These are phyloP conservation scores for Schizophyllum commune DNA, from an alignment of 1,284 basidiomycete species.

Conservation along the genomic window DNA sequence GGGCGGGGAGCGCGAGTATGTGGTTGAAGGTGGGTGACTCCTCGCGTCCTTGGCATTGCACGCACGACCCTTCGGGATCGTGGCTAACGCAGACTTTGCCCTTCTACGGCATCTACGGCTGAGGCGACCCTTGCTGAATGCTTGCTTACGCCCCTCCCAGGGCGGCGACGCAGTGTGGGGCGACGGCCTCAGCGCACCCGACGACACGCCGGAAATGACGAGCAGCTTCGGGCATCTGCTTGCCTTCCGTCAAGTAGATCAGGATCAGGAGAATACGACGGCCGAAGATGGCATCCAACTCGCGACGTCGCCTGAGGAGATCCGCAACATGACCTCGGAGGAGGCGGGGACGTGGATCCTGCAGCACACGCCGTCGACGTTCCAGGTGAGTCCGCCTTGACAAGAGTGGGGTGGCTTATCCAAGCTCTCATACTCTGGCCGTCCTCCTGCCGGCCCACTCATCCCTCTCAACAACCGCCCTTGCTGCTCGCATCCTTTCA, in stretches of 20 bases:
- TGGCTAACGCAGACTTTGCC: too few species aligned
- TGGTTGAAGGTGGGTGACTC: constrained; percentile 44
- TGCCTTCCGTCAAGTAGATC: constrained; percentile 54
- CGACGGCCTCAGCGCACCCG: constrained; percentile 62
- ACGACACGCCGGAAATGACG: constrained; percentile 55
- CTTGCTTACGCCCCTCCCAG: too few species aligned
- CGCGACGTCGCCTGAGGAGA: constrained; percentile 5
- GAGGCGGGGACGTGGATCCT: constrained; percentile 79
- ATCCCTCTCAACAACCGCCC: too few species aligned
- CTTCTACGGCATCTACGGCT: too few species aligned
- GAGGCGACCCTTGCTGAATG: too few species aligned
- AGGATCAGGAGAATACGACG: constrained; percentile 13
- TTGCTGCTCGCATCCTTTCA: too few species aligned
- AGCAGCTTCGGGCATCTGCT: constrained; percentile 81
- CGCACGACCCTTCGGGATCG: not conserved
- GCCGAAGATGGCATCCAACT: too few species aligned
- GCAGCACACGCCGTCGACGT: constrained; percentile 76
- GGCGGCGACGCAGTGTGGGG: constrained; percentile 94
- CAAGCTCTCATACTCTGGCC: too few species aligned
- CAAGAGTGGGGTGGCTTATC: too few species aligned
- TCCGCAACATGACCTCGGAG: constrained; percentile 67
- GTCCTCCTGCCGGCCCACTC: too few species aligned
- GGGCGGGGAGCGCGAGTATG: constrained; percentile 92
- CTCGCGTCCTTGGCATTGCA: not conserved
- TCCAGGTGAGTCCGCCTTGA: constrained; percentile 60